Base-by-base conservation (phyloP, 2,329 filamentous ascomycete species). In the Zymoseptoria tritici region DNA sequence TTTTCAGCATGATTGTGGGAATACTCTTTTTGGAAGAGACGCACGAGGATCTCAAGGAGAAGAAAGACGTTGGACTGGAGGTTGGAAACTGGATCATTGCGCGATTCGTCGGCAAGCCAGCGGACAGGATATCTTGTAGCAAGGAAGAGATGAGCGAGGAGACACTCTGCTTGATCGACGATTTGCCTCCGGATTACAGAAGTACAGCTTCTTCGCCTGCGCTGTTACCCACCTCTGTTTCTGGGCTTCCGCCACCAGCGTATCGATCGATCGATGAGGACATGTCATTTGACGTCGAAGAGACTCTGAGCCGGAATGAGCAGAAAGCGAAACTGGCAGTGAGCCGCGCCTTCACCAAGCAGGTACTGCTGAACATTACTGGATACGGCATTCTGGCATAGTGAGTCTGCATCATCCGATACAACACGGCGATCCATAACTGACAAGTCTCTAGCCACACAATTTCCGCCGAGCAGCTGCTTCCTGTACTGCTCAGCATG, bases 1-100 rank as follows among this genome's bases (percentile, higher is more conserved):
- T 87, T 49, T 79, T 89, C 63, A 90, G 91, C 19, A 86, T 96
- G 53, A 72, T 87, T 3, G 82, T 94, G 57, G 92, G 92, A 19
- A 79, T 95, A 57, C 76, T 97, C 20, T 97, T 96, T 71, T 80
- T 99, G 58, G 91, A 99, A 72, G 94, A 99, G 77, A 97, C 94
- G 1, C 94, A 99, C 71, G 83, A 86, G 55, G 85, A 89, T 72
- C 89, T 89, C 78, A 96, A 89, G 77, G 75, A 85, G 66, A 81
- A 86, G 59, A 84, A 83, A 52, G 94, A 99, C 73, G 79, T 83
- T 42, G 92, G 93, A 4, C 75, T 89, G 13, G 88, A 93, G 71
- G 71, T 90, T 21, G 93, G 94, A 60, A 81, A 86, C 68, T 89
- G 85, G 80, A 78, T 97, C 42, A 60, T 79, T 58, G 64, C 70